These are phyloP conservation scores for Ceriops decandra DNA, from an alignment of 345 rosid species.

Conservation along the genomic window DNA sequence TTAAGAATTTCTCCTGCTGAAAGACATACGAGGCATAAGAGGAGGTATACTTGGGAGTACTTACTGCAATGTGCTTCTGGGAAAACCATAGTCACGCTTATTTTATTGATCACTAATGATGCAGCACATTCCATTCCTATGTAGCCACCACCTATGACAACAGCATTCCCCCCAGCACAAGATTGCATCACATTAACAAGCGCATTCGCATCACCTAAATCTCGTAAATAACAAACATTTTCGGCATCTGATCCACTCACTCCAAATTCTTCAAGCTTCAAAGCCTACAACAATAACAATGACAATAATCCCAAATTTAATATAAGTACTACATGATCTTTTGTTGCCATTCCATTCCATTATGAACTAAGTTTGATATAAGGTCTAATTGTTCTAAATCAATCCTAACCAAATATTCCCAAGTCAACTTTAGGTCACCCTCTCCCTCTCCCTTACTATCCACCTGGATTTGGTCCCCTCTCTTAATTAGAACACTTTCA, in stretches of 20 bases:
- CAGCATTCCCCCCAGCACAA: conserved; percentile 68
- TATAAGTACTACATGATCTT: neutral
- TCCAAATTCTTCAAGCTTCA: conserved; percentile 98
- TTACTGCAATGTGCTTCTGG: conserved; percentile 96
- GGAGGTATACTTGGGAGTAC: conserved; percentile 19
- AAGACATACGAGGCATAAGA: neutral
- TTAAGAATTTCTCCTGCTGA: neutral
- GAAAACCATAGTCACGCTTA: conserved; percentile 93
- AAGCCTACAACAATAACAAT: conserved; percentile 44
- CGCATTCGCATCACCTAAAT: conserved; percentile 81
- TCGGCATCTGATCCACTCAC: conserved; percentile 77
- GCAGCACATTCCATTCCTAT: conserved; percentile 99
- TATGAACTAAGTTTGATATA: too few relatives aligned
- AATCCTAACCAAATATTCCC: too few relatives aligned
- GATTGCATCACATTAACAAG: conserved; percentile 63
- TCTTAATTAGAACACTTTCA: too few relatives aligned
- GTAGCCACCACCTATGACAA: conserved; percentile 97
- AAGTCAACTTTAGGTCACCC: too few relatives aligned
- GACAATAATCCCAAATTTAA: neutral
- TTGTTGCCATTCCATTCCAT: too few relatives aligned
- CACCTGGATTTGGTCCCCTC: too few relatives aligned
- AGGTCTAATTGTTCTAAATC: too few relatives aligned
- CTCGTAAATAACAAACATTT: conserved; percentile 87
- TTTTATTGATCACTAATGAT: conserved; percentile 84
- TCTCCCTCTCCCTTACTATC: too few relatives aligned